A percentile compares a stretch with the other conserved stretches of the same genome.
Evolutionary conservation across 179 eudicot genomes (phyloP).

Genomic region (Silene noctiflora): DNA sequence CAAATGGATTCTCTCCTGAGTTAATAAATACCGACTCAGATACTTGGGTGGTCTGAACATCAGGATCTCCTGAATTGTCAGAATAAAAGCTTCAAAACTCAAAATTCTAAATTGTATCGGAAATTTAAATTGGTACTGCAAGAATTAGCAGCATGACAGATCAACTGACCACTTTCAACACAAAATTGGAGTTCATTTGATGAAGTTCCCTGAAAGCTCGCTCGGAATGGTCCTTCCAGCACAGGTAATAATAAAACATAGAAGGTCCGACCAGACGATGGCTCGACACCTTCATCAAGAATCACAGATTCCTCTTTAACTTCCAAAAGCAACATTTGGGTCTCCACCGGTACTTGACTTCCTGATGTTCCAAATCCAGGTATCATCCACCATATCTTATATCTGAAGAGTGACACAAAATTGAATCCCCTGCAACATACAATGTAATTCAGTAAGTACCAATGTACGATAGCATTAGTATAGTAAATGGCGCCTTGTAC

Average conservation of each 20-base stretch:
- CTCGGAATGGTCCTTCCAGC: conserved; percentile 57
- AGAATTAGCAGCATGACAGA: conserved; percentile 5
- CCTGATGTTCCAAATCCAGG: conserved; percentile 59
- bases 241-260: conserved; percentile 60
- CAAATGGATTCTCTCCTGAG: conserved; percentile 58
- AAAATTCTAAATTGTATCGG: too few species aligned
- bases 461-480: background rate
- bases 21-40: conserved; percentile 53
- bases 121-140: too few species aligned
- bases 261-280: conserved; percentile 17
- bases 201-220: conserved; percentile 50
- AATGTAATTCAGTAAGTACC: background rate
- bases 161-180: conserved; percentile 58
- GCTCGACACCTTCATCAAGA: conserved; percentile 18
- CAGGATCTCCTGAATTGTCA: conserved; percentile 42
- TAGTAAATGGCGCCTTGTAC: background rate
- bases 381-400: conserved; percentile 86
- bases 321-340: conserved; percentile 67
- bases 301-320: conserved; percentile 40
- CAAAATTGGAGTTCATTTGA: conserved; percentile 55
- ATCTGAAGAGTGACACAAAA: conserved; percentile 55
- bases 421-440: conserved; percentile 45
- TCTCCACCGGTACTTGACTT: conserved; percentile 53
- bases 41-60: conserved; percentile 39
- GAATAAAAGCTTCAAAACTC: background rate